Evolutionary conservation across 1,284 basidiomycete genomes (phyloP).

Genomic region (Polyporus tsugae): DNA sequence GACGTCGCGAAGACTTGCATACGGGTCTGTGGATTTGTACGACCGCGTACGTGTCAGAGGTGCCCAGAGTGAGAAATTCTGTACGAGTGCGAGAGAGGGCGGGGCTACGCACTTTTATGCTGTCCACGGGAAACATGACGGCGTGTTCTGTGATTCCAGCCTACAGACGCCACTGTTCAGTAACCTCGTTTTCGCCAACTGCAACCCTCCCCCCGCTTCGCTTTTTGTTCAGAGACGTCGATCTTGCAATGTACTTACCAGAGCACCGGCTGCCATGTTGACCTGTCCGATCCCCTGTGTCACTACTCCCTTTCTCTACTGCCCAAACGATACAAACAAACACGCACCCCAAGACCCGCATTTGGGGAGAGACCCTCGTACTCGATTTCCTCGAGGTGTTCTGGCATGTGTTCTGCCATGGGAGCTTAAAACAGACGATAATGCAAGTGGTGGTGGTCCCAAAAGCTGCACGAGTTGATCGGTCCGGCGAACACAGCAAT

Average conservation of each 20-base stretch:
- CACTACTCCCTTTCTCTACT: constrained; percentile 1
- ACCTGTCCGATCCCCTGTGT: constrained; percentile 56
- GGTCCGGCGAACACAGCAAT: neutral
- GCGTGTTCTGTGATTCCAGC: constrained; percentile 99
- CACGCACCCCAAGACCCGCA: constrained; percentile 73
- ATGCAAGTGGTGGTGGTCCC: neutral
- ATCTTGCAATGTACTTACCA: constrained; percentile 66
- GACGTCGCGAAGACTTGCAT: constrained; percentile 97
- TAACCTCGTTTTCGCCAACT: constrained; percentile 8
- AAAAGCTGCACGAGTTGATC: neutral
- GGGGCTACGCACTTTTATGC: constrained; percentile 84
- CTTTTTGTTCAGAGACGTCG: neutral
- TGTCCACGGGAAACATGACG: constrained; percentile 98
- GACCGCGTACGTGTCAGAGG: neutral
- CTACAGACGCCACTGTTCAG: constrained; percentile 50
- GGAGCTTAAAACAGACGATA: neutral
- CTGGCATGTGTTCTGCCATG: constrained; percentile 12
- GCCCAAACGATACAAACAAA: constrained; percentile 15
- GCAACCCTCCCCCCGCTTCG: neutral
- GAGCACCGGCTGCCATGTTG: constrained; percentile 97
- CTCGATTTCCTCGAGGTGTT: constrained; percentile 63
- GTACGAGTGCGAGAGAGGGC: neutral
- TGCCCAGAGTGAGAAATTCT: constrained; percentile 7
- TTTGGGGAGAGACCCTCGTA: constrained; percentile 83
- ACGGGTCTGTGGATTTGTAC: constrained; percentile 74